Percentiles rank a stretch among this genome's conserved stretches.
Evolutionary conservation across 495 filamentous ascomycete species (phyloP).

Genomic region (Venustampulla echinocandica): DNA sequence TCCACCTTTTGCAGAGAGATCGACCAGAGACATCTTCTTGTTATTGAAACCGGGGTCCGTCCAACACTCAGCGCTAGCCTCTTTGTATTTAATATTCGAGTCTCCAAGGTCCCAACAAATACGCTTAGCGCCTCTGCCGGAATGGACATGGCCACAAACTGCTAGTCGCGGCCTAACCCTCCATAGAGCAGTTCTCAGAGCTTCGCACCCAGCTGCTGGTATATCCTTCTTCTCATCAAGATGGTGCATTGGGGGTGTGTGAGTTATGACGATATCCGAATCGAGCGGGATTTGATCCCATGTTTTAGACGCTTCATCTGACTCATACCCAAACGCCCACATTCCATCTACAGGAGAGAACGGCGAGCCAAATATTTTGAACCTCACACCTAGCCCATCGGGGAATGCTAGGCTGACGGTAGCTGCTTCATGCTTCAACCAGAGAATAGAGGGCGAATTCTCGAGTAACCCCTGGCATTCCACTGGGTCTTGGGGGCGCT

Average conservation of each 20-base stretch:
- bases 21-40: constrained; percentile 51
- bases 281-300: constrained; percentile 56
- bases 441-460: constrained; percentile 48
- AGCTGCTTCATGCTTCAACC: constrained; percentile 55
- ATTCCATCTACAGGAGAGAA: constrained; percentile 52
- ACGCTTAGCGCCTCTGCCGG: constrained; percentile 47
- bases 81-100: constrained; percentile 26
- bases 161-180: constrained; percentile 71
- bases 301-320: constrained; percentile 37
- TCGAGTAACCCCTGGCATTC: constrained; percentile 49
- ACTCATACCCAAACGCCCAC: constrained; percentile 67
- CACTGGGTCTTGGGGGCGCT: constrained; percentile 45
- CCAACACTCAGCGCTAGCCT: constrained; percentile 27
- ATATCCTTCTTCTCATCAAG: constrained; percentile 54
- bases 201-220: constrained; percentile 53
- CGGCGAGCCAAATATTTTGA: constrained; percentile 72
- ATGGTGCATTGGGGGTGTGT: constrained; percentile 68
- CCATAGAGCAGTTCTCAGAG: constrained; percentile 60
- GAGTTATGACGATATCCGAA: constrained; percentile 78
- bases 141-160: constrained; percentile 86
- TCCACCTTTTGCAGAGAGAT: constrained; percentile 31
- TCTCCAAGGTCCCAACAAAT: constrained; percentile 44
- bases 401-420: constrained; percentile 46
- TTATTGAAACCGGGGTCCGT: constrained; percentile 37
- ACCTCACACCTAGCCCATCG: constrained; percentile 53